Conservation (phyloP, 768 basidiomycete species). For the Lepiota brunneoincarnata region DNA sequence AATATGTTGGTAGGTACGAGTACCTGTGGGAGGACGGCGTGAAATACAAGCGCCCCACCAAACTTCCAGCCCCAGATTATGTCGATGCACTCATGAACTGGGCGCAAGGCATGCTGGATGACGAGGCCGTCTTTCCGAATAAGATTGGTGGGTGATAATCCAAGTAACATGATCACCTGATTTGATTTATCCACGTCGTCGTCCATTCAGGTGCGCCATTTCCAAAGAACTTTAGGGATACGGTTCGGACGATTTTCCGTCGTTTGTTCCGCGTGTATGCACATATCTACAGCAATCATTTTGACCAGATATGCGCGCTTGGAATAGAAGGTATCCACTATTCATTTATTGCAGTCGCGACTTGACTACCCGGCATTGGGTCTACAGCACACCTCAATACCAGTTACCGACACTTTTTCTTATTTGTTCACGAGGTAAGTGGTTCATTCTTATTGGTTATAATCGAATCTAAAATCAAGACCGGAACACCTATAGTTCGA, state of each 20-base stretch:
- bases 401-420: conserved; percentile 96
- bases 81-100: conserved; percentile 99
- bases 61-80: conserved; percentile 92
- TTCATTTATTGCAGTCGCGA: neutral
- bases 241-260: conserved; percentile 87
- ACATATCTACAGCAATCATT: conserved; percentile 98
- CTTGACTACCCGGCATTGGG: neutral
- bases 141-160: conserved; percentile 68
- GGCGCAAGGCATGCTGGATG: conserved; percentile 91
- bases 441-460: neutral
- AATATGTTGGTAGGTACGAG: conserved; percentile 62
- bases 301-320: conserved; percentile 96
- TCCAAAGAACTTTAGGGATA: conserved; percentile 85
- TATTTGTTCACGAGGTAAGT: conserved; percentile 91
- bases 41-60: conserved; percentile 87
- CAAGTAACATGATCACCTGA: neutral
- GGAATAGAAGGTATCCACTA: conserved; percentile 85
- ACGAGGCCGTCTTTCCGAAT: conserved; percentile 90
- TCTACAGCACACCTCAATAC: conserved; percentile 91
- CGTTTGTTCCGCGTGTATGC: conserved; percentile 96
- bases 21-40: conserved; percentile 94
- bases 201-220: conserved; percentile 74
- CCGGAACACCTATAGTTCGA: conserved; percentile 60
- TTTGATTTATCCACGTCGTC: neutral
- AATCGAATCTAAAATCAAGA: conserved; percentile 4